phyloP scores from a whole-genome alignment of 2,329 filamentous ascomycete genomes.

The Chalara sp. region DNA sequence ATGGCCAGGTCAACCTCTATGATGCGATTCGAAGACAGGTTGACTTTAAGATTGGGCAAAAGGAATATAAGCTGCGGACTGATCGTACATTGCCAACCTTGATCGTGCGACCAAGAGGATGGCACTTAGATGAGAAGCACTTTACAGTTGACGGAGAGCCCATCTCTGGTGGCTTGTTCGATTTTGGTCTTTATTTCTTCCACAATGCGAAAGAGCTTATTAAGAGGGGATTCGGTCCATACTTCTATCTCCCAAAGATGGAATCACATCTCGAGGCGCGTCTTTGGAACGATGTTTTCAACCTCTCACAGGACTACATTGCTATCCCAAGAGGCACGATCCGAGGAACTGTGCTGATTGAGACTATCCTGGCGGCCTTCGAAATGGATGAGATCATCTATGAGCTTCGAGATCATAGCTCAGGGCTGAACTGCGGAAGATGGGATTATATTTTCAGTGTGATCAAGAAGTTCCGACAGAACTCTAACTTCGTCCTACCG shows the following conservation, averaged over 20 bases:
- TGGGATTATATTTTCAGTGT: slow-evolving; percentile 99
- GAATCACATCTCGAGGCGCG: slow-evolving; percentile 95
- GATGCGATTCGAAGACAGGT: slow-evolving; percentile 90
- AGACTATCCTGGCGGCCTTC: slow-evolving; percentile 95
- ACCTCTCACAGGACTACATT: slow-evolving; percentile 88
- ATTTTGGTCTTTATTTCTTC: slow-evolving; percentile 99
- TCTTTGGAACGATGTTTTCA: slow-evolving; percentile 98
- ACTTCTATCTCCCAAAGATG: slow-evolving; percentile 99
- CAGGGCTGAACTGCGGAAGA: slow-evolving; percentile 93
- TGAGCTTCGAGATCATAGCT: slow-evolving; percentile 92
- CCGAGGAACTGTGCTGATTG: slow-evolving; percentile 90
- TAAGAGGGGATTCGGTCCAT: slow-evolving; percentile 78
- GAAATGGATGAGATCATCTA: slow-evolving; percentile 99
- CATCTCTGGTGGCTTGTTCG: slow-evolving; percentile 87
- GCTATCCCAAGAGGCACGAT: slow-evolving; percentile 87
- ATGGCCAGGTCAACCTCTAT: slow-evolving; percentile 95
- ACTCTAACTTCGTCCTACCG: slow-evolving; percentile 86
- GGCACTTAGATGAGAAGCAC: slow-evolving; percentile 98
- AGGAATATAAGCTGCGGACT: slow-evolving; percentile 95
- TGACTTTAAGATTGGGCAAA: slow-evolving; percentile 91
- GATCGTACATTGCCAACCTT: slow-evolving; percentile 83
- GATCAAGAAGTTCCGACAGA: slow-evolving; percentile 98
- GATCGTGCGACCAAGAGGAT: slow-evolving; percentile 90
- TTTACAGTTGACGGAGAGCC: slow-evolving; percentile 92
- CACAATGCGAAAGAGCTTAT: slow-evolving; percentile 91